Evolutionary conservation across 768 basidiomycete genomes (phyloP).

Genomic region (Lactifluus rugatus): DNA sequence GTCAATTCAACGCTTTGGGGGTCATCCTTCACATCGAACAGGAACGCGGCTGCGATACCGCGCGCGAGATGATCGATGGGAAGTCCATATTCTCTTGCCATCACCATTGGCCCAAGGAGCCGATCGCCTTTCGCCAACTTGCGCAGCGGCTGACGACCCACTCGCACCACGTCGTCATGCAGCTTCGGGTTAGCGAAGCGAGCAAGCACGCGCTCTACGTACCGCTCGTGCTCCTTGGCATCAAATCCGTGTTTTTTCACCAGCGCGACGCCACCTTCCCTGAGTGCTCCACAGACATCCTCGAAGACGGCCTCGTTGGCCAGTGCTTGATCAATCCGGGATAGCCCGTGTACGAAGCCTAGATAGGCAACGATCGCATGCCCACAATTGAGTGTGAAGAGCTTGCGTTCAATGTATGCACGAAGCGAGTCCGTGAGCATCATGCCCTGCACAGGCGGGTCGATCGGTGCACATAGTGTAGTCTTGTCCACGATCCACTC

Average conservation of each 20-base stretch:
- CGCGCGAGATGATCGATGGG: conserved; percentile 26
- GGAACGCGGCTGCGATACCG: conserved; percentile 31
- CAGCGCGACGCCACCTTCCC: conserved; percentile 32
- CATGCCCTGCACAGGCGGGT: conserved; percentile 26
- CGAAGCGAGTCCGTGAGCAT: conserved; percentile 26
- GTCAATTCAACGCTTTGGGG: conserved; percentile 28
- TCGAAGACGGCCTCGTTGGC: conserved; percentile 24
- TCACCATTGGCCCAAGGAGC: conserved; percentile 29
- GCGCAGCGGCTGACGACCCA: conserved; percentile 32
- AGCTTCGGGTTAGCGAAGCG: conserved; percentile 31
- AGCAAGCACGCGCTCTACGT: conserved; percentile 27
- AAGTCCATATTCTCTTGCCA: conserved; percentile 28
- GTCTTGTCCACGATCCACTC: conserved; percentile 32
- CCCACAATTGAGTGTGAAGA: conserved; percentile 35
- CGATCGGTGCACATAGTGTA: conserved; percentile 24
- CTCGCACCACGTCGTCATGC: conserved; percentile 30
- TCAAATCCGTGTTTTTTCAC: conserved; percentile 25
- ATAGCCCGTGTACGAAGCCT: conserved; percentile 26
- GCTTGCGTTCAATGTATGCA: conserved; percentile 34
- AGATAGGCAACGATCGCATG: conserved; percentile 34
- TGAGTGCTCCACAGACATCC: conserved; percentile 27
- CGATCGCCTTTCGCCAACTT: conserved; percentile 31
- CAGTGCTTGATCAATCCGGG: conserved; percentile 28
- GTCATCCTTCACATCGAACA: conserved; percentile 28
- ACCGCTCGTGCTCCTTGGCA: conserved; percentile 22